Conservation (phyloP, 73 alveolate genomes). For the Tetrahymena malaccensis region DNA sequence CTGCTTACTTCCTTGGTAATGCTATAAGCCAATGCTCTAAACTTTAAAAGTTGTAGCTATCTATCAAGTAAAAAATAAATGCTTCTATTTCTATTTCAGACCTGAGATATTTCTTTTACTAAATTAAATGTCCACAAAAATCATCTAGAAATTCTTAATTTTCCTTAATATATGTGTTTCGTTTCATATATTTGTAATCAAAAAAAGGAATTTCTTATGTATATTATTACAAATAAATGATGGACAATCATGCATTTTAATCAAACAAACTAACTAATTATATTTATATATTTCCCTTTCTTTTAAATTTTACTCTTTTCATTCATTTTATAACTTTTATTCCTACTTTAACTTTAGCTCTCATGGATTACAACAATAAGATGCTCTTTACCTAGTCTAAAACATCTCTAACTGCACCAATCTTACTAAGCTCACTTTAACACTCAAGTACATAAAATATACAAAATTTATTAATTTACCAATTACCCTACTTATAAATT, state of each 20-base stretch:
- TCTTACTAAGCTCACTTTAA: not conserved
- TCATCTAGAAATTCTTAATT: not conserved
- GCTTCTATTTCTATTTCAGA: not conserved
- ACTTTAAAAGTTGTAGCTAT: not conserved
- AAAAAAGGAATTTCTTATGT: not conserved
- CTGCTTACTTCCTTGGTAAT: not conserved
- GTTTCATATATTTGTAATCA: not conserved
- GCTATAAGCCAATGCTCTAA: not conserved
- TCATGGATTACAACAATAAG: not conserved
- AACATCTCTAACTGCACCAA: not conserved
- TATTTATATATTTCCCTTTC: not conserved
- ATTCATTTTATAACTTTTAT: not conserved
- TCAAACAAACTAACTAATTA: not conserved
- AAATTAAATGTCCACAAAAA: not conserved
- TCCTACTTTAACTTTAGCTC: not conserved
- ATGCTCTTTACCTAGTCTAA: not conserved
- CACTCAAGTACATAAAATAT: not conserved
- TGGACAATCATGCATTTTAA: not conserved
- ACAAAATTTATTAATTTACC: no score
- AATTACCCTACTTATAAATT: no score
- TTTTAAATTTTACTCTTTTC: not conserved
- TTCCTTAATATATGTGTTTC: not conserved
- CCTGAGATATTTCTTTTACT: not conserved
- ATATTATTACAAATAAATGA: not conserved
- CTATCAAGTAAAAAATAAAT: not conserved